Base-by-base conservation (phyloP, 1,284 basidiomycete species). In the Fomitopsis betulina region DNA sequence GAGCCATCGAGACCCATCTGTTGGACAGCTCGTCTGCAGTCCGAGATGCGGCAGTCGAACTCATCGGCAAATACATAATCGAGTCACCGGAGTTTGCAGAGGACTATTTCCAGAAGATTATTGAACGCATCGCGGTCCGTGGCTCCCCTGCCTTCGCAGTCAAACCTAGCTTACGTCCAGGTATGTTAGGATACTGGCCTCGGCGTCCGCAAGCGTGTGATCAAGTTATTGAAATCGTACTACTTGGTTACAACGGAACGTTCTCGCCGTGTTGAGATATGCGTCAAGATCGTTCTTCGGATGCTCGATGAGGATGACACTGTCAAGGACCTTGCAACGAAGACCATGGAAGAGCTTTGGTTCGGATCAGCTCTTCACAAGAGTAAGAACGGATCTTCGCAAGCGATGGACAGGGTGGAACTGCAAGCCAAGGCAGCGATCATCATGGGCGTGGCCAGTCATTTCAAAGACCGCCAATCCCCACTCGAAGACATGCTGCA, bases 51-150 rank as follows among this genome's bases (percentile, higher is more conserved):
- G 94, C 96, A 5, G 91, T 99, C 8, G 95, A 97, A 62, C 78
- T 99, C 52, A 91, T 99, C 59, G 95, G 96, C 30, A 96, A 94
- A 74, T 97, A 98, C 68, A 87, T 98, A 73, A 84, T 96, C 27
- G 88, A 93, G 58, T 87, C 89, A 2, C 91, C 93, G 0, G 85
- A 89, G 58, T 85, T 97, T 27, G 92, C 93, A 0, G 82, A 84
- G 3, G 84, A 92, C 62, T 97, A 98, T 74, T 95, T 95, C 68
- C 80, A 83, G 40, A 86, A 87, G 71, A 90, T 99, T 39, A 85
- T 90, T 3, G 89, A 91, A 58, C 88, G 96, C 9, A 92, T 97
- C 65, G 89, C 91, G 43, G 93, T 94, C 72, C 68, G 83, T 77
- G 15, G 17, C 12, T 6, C 12, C 12, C 13, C 15, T 5, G 25